phyloP scores from a whole-genome alignment of 805 yeast genomes.

The Pichia deserticola region DNA sequence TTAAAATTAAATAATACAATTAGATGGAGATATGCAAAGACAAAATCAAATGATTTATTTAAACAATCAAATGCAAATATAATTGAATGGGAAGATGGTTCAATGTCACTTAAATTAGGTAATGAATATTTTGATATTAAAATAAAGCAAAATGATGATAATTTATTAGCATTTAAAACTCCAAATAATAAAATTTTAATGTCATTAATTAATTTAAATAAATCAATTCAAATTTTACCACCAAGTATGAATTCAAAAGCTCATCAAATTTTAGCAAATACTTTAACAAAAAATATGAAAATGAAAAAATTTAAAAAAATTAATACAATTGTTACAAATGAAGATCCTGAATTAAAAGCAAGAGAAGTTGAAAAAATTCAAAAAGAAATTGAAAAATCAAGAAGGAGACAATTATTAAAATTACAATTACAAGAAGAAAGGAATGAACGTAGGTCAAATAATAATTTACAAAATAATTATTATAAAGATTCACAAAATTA shows the following conservation, averaged over 20 bases:
- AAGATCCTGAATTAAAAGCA: conserved; percentile 67
- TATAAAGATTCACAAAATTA: conserved; percentile 31
- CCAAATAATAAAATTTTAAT: conserved; percentile 65
- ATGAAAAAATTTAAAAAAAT: conserved; percentile 38
- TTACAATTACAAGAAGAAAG: conserved; percentile 51
- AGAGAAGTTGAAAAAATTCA: conserved; percentile 61
- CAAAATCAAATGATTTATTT: conserved; percentile 60
- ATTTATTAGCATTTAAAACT: conserved; percentile 64
- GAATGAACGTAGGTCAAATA: conserved; percentile 33
- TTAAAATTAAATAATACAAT: conserved; percentile 52
- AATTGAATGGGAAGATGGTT: conserved; percentile 92
- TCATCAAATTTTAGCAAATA: conserved; percentile 71
- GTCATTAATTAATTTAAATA: conserved; percentile 55
- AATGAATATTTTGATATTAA: conserved; percentile 78
- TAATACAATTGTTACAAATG: conserved; percentile 42
- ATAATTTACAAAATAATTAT: conserved; percentile 10
- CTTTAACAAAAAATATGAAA: conserved; percentile 45
- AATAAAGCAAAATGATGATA: conserved; percentile 56
- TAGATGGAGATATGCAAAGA: conserved; percentile 88
- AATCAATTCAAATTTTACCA: conserved; percentile 72
- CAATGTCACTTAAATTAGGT: conserved; percentile 79
- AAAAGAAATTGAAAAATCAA: conserved; percentile 53
- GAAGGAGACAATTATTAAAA: conserved; percentile 52
- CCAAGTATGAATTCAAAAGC: conserved; percentile 83
- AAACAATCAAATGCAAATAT: conserved; percentile 87